A percentile compares a stretch with the other conserved stretches of the same genome.
Evolutionary conservation across 495 filamentous ascomycete genomes (phyloP).

Genomic region (Trichoderma gamsii): DNA sequence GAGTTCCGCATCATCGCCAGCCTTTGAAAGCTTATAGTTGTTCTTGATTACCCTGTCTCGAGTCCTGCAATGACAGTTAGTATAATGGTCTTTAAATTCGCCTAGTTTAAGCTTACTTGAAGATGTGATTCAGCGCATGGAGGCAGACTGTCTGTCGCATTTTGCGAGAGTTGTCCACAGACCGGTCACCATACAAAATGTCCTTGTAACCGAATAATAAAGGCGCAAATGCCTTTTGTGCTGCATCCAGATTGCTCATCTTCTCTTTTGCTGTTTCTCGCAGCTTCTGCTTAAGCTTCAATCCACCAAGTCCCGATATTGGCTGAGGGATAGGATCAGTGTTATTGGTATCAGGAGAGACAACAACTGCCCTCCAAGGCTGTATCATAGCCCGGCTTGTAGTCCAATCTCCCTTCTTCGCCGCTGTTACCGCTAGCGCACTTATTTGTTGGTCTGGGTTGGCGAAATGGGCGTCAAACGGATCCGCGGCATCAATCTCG

Average conservation of each 20-base stretch:
- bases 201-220: constrained; percentile 75
- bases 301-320: constrained; percentile 34
- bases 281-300: constrained; percentile 58
- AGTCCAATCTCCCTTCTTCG: constrained; percentile 54
- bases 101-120: constrained; percentile 51
- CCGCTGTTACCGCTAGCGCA: constrained; percentile 38
- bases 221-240: constrained; percentile 50
- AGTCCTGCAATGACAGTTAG: constrained; percentile 46
- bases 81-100: background rate
- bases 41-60: constrained; percentile 89
- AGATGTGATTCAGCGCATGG: constrained; percentile 82
- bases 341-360: background rate
- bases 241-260: constrained; percentile 38
- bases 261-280: constrained; percentile 26
- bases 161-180: constrained; percentile 53
- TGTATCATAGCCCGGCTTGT: constrained; percentile 37
- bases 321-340: constrained; percentile 15
- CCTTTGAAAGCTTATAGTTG: constrained; percentile 63
- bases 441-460: constrained; percentile 53
- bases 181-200: constrained; percentile 68
- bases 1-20: constrained; percentile 50
- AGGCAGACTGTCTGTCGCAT: constrained; percentile 70
- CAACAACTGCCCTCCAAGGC: constrained; percentile 26
- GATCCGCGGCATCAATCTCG: constrained; percentile 54
- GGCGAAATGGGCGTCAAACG: constrained; percentile 76